phyloP scores from a whole-genome alignment of 2,329 filamentous ascomycete species.

The Talaromyces atroroseus region DNA sequence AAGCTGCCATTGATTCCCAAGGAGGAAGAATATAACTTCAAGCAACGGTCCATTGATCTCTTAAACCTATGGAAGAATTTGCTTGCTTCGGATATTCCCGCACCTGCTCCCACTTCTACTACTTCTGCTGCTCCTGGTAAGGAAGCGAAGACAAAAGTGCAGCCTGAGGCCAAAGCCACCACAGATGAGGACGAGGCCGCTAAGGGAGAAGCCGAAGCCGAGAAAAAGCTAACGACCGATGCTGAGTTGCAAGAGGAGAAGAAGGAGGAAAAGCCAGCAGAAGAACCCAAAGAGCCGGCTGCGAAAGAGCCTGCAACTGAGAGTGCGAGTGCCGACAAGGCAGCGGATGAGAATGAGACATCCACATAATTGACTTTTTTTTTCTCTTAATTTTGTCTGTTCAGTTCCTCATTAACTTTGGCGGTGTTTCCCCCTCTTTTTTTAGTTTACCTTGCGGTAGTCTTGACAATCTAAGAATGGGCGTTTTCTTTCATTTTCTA shows the following conservation, averaged over 20 bases:
- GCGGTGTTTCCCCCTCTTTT: neutral
- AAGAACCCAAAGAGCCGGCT: slow-evolving; percentile 18
- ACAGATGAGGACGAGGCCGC: neutral
- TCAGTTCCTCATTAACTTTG: neutral
- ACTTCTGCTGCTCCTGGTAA: slow-evolving; percentile 36
- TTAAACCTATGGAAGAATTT: slow-evolving; percentile 87
- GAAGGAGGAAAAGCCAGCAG: slow-evolving; percentile 29
- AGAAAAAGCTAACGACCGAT: slow-evolving; percentile 7
- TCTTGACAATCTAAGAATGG: slow-evolving; percentile 1
- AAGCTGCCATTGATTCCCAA: slow-evolving; percentile 80
- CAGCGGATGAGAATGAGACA: slow-evolving; percentile 7
- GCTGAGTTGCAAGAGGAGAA: slow-evolving; percentile 17
- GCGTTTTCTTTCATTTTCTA: neutral
- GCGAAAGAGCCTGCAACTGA: slow-evolving; percentile 22
- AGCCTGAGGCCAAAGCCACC: neutral
- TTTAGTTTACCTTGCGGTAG: neutral
- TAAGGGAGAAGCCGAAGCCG: neutral
- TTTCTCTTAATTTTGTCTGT: neutral
- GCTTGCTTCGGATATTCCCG: slow-evolving; percentile 55
- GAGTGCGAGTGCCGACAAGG: slow-evolving; percentile 7
- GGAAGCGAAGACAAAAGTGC: slow-evolving; percentile 20
- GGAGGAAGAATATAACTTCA: slow-evolving; percentile 86
- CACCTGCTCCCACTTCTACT: slow-evolving; percentile 36
- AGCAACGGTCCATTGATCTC: slow-evolving; percentile 70
- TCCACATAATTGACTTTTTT: slow-evolving; percentile 1